Percentiles rank a stretch among this genome's conserved stretches.
Evolutionary conservation across 345 rosid genomes (phyloP).

Genomic region (Heritiera fomes): DNA sequence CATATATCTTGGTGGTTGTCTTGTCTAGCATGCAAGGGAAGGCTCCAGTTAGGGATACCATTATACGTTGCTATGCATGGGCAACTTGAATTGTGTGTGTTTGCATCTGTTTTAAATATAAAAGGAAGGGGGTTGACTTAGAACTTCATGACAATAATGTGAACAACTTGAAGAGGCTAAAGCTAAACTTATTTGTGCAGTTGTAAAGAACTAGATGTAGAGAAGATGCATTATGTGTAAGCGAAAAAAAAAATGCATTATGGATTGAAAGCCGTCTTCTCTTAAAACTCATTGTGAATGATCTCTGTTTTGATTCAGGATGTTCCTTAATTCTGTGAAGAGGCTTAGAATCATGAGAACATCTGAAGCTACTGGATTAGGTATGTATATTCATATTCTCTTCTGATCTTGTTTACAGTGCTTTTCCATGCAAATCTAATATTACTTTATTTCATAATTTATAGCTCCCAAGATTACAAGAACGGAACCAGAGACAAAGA

Average conservation of each 20-base stretch:
- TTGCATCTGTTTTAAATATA: not conserved
- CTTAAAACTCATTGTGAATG: not conserved
- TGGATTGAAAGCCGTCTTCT: not conserved
- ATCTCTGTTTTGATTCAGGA: slow-evolving; percentile 41
- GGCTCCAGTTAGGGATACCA: not conserved
- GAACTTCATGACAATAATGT: not conserved
- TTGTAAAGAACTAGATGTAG: not conserved
- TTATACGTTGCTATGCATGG: not conserved
- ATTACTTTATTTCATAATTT: slow-evolving; percentile 16
- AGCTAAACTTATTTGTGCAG: not conserved
- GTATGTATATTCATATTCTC: slow-evolving; percentile 36
- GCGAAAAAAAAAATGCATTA: not conserved
- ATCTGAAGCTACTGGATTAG: slow-evolving; percentile 76
- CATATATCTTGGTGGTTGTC: not conserved
- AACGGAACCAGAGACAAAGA: slow-evolving; percentile 32
- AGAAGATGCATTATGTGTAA: not conserved
- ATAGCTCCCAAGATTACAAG: slow-evolving; percentile 43
- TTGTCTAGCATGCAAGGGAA: not conserved
- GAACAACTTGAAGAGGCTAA: not conserved
- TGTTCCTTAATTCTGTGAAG: slow-evolving; percentile 75
- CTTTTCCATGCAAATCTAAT: slow-evolving; percentile 19
- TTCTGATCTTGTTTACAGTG: slow-evolving; percentile 9
- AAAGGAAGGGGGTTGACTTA: not conserved
- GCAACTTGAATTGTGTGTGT: not conserved
- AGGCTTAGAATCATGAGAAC: slow-evolving; percentile 89